Conservation (phyloP, 1,139 yeast genomes). For the Saccharomyces hybrid region DNA sequence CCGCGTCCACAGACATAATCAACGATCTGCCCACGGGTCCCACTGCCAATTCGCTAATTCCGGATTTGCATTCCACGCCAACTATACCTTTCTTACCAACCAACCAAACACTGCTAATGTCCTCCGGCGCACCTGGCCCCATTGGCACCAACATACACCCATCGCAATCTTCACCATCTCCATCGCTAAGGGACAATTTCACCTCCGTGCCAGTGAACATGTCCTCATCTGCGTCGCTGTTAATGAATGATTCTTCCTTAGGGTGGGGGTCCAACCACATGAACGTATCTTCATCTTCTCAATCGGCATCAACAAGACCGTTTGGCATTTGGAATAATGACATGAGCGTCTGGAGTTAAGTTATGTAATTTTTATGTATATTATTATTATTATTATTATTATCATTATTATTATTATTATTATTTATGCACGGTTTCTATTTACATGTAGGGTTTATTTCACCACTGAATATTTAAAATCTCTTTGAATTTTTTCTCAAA, state of each 20-base stretch:
- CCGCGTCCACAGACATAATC: background rate
- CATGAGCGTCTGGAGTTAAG: slow-evolving; percentile 33
- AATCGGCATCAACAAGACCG: slow-evolving; percentile 8
- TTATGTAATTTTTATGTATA: slow-evolving; percentile 4
- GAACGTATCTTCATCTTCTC: slow-evolving; percentile 18
- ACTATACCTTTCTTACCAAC: background rate
- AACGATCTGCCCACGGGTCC: background rate
- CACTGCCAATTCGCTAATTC: background rate
- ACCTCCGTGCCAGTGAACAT: background rate
- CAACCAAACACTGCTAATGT: slow-evolving; percentile 1
- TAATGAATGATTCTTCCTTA: slow-evolving; percentile 19
- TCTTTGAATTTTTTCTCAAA: slow-evolving; percentile 41
- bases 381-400: background rate
- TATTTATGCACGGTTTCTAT: slow-evolving; percentile 4
- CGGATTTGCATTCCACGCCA: background rate
- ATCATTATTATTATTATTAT: slow-evolving; percentile 2
- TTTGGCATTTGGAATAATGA: slow-evolving; percentile 32
- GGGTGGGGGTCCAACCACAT: slow-evolving; percentile 25
- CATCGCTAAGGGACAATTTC: background rate
- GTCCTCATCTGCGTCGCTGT: slow-evolving; percentile 1
- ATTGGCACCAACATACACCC: background rate
- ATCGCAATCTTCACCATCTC: background rate
- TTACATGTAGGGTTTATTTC: slow-evolving; percentile 1
- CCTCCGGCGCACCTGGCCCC: background rate
- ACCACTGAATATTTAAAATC: slow-evolving; percentile 18